Evolutionary conservation across 495 filamentous ascomycete species (phyloP).

Genomic region (Penicillium chermesinum): DNA sequence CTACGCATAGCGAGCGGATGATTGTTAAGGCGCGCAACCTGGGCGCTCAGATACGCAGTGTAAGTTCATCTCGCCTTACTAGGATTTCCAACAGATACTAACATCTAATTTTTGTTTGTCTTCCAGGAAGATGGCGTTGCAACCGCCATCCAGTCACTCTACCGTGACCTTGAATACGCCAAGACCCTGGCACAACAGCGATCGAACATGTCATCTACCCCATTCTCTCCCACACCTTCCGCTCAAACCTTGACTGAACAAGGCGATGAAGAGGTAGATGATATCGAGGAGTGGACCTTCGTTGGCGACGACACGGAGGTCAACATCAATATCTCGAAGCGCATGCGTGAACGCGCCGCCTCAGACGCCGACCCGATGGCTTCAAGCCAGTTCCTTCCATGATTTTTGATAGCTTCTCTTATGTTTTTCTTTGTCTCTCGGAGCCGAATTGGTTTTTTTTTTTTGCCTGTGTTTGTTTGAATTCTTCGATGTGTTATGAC

Average conservation of each 20-base stretch:
- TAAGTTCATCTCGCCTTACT: conserved; percentile 35
- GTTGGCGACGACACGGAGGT: conserved; percentile 61
- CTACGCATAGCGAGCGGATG: conserved; percentile 82
- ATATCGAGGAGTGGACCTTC: conserved; percentile 67
- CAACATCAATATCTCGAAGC: conserved; percentile 48
- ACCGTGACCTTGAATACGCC: conserved; percentile 95
- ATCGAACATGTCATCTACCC: conserved; percentile 36
- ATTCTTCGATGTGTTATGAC: conserved; percentile 11
- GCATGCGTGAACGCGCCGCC: conserved; percentile 31
- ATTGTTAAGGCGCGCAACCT: conserved; percentile 76
- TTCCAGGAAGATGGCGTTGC: conserved; percentile 83
- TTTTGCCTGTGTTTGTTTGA: conserved; percentile 6
- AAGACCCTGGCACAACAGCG: conserved; percentile 71
- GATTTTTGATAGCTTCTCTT: neutral
- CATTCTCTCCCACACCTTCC: conserved; percentile 37
- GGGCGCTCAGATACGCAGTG: conserved; percentile 81
- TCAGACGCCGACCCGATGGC: conserved; percentile 23
- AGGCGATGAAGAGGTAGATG: conserved; percentile 41
- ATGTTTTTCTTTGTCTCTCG: neutral
- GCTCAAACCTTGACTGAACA: conserved; percentile 34
- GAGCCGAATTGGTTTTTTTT: neutral
- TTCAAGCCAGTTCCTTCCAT: conserved; percentile 8
- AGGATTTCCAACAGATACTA: neutral
- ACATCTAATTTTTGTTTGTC: neutral
- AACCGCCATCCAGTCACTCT: conserved; percentile 85